These are phyloP conservation scores for Fusarium albidum DNA, from an alignment of 2,329 filamentous ascomycete species.

Conservation along the genomic window DNA sequence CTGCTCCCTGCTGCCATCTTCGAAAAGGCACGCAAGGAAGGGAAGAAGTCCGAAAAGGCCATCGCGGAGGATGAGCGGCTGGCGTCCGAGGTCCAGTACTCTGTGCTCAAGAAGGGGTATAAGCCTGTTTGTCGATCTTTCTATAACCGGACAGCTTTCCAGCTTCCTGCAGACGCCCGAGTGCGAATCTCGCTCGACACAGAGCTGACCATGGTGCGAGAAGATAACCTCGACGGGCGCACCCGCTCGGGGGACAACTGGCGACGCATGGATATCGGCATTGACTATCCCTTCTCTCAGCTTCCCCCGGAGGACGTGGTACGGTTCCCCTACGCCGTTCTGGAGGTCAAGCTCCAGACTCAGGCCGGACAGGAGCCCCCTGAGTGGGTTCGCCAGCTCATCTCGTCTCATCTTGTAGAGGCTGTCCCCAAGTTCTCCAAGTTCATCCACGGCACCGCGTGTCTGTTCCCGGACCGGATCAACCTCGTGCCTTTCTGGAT, in stretches of 20 bases:
- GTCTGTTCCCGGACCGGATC: constrained; percentile 86
- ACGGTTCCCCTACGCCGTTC: constrained; percentile 92
- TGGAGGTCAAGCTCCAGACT: constrained; percentile 98
- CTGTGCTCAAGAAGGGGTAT: constrained; percentile 85
- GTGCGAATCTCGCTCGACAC: constrained; percentile 98
- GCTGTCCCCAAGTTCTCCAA: constrained; percentile 99
- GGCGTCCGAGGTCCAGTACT: constrained; percentile 92
- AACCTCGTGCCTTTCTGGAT: constrained; percentile 95
- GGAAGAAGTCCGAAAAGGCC: constrained; percentile 91
- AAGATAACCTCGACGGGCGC: constrained; percentile 90
- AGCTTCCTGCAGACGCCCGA: constrained; percentile 93
- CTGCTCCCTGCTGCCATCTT: constrained; percentile 90
- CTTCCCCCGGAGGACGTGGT: constrained; percentile 85
- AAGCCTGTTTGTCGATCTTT: constrained; percentile 93
- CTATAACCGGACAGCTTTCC: constrained; percentile 98
- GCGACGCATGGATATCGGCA: constrained; percentile 96
- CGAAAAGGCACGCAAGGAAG: constrained; percentile 94
- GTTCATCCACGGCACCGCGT: constrained; percentile 95
- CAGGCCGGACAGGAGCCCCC: constrained; percentile 94
- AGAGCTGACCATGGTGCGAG: constrained; percentile 91
- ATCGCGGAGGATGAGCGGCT: constrained; percentile 92
- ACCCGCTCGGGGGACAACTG: constrained; percentile 85
- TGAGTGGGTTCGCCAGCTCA: constrained; percentile 95
- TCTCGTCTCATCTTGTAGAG: constrained; percentile 92
- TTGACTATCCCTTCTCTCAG: constrained; percentile 94